Base-by-base conservation (phyloP, 1,284 basidiomycete genomes). In the Peniophora sp. region DNA sequence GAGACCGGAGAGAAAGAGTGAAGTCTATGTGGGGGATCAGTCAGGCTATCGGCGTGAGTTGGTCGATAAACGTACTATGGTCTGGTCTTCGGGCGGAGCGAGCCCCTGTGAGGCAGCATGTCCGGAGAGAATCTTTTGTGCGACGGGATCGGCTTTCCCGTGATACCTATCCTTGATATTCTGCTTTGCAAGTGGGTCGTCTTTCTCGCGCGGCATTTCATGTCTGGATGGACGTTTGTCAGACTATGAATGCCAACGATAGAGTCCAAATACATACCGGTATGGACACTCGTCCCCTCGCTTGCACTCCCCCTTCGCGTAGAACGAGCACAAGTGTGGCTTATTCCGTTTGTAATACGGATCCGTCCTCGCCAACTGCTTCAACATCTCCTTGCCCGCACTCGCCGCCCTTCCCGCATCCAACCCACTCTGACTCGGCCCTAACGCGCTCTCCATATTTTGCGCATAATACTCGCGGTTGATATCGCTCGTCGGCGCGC, bases 401-500 rank as follows among this genome's bases (percentile, higher is more conserved):
- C 85, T 80, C 36, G 78, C 79, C 6, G 90, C 78, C 35, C 79
- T 74, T 47, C 82, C 79, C 3, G 86, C 75, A 60, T 88, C 87
- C 57, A 87, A 68, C 39, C 78, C 71, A 14, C 83, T 82, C 60
- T 82, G 82, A 53, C 78, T 81, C 0, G 83, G 85, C 39, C 80
- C 78, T 57, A 90, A 68, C 85, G 88, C 47, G 49, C 76, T 76
- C 67, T 97, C 95, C 80, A 96, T 86, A 65, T 97, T 97, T 68
- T 98, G 95, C 1, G 94, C 94, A 68, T 92, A 97, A 68, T 96
- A 99, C 71, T 98, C 94, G 58, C 92, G 78, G 66, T 99, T 99
- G 71, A 98, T 91, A 62, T 98, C 94, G 62, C 91, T 94, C 48
- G 85, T 93, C 6, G 96, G 97, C 1, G 94, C 95, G 58, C 91